Conservation (phyloP, 768 basidiomycete species). For the Phlebiopsis flavidoalba region DNA sequence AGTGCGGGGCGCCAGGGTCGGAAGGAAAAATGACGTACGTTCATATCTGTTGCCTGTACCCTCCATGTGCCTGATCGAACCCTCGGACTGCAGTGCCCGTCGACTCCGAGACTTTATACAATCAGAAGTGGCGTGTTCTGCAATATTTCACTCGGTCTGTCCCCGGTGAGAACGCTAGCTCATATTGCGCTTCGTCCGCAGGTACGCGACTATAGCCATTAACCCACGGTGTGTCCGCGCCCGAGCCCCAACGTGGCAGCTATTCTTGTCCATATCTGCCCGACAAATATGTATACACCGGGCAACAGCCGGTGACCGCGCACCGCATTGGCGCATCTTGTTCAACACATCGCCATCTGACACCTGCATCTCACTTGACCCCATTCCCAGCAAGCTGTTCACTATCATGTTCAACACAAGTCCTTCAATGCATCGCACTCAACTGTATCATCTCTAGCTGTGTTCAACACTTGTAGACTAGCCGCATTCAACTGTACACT, state of each 20-base stretch:
- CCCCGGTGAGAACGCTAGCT: conserved; percentile 1
- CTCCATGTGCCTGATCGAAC: background rate
- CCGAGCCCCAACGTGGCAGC: background rate
- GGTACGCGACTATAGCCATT: conserved; percentile 47
- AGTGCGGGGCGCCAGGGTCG: conserved; percentile 57
- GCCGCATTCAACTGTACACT: conserved; percentile 7
- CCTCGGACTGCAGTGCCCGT: conserved; percentile 42
- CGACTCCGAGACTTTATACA: conserved; percentile 83
- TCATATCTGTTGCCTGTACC: background rate
- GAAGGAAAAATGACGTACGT: conserved; percentile 43
- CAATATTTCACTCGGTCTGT: background rate
- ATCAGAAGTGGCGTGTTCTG: conserved; percentile 54
- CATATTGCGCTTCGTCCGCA: conserved; percentile 18
- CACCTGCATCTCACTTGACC: background rate
- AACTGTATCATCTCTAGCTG: conserved; percentile 5
- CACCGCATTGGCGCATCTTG: background rate
- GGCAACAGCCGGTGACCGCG: background rate
- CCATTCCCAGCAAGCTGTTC: background rate
- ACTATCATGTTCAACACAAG: conserved; percentile 3
- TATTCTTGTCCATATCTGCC: background rate
- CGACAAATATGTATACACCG: conserved; percentile 1
- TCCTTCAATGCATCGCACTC: background rate
- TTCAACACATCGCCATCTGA: background rate
- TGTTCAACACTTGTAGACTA: background rate
- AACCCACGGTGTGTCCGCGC: background rate